Evolutionary conservation across 371 early-diverging fungal genomes (phyloP), one percentile per base, ranked within the genome.

Genomic region (Parasitella parasitica): DNA sequence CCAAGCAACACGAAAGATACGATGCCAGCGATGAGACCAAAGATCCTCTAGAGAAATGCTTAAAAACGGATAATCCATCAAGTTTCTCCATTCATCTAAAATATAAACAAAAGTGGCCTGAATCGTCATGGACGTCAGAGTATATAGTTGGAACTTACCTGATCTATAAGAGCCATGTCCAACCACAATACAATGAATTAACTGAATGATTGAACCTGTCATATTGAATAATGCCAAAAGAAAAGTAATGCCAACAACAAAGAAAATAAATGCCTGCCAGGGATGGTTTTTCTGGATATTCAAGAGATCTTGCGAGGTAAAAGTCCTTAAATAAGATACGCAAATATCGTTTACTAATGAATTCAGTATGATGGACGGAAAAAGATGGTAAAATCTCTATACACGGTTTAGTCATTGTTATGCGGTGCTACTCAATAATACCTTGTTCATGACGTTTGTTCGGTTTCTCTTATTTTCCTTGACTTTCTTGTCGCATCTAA

Each of bases 1-100:
- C 65, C 65, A 65, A 1, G 60, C 60, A 13, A 41, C 50, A 11
- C 65, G 54, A 8, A 65, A 38, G 24, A 55, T 39, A 15, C 59
- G 54, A n/a, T 65, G 65, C 65, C 65, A 65, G 7, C 65, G 65
- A 54, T 37, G 20, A 5, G 66, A 66, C 66, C 66, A 66, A 0
- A 60, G 30, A 6, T 66, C 60, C 18, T 56, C 61, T 13, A 66
- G 11, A 0, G 60, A 60, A 3, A 20, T 24, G 16, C 56, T 34
- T 4, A 51, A 12, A 22, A 66, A 34, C 1, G 60, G 64, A 12
- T 59, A 56, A 2, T 66, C 35, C 60, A 66, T 59, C 39, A 60
- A 26, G 16, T 37, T 26, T 37, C 65, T 53, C 65, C 65, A 65
- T n/a, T 65, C 59, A 34, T 39, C 65, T 65, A 37, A 32, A 7